Evolutionary conservation across 2,329 filamentous ascomycete species (phyloP), one percentile per base, ranked within the genome.

Genomic region (Ceratocystis harringtonii): DNA sequence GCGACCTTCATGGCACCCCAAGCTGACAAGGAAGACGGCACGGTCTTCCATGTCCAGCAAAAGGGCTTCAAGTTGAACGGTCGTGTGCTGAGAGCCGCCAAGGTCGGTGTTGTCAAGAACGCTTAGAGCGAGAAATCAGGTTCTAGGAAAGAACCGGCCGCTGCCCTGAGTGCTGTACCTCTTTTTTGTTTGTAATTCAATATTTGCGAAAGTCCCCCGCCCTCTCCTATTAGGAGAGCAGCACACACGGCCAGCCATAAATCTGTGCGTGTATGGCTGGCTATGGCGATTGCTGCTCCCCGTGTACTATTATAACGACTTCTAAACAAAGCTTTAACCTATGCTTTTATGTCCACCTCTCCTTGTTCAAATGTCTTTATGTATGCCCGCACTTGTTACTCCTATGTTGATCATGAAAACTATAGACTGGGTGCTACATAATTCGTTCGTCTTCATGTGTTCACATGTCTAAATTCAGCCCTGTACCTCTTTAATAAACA

Each of bases 61-160:
- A 97, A 96, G 81, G 94, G 94, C 64, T 99, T 96, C 80, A 85
- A 85, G 77, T 84, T 97, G 69, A 97, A 99, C 74, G 92, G 92
- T 68, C 82, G 94, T 68, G 82, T 96, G 66, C 77, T 99, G 72
- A 85, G 94, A 75, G 90, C 92, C 69, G 90, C 92, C 73, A 96
- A 97, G 83, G 92, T 97, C 69, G 92, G 92, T 73, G 91, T 96
- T 66, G 92, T 95, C 70, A 95, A 94, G 83, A 95, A 94, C 78
- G 74, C 76, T 71, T 79, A 77, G 74, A 74, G 66, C 61, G 58
- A 22, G 36, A 8, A 41, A 19, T 5, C 25, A 36, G 57, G n/a
- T 10, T 19, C 22, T 6, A 50, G 17, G 1, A 50, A 22, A 8
- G 45, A 50, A n/a, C 17, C n/a, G 10, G n/a, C 15, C n/a, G 36